Percentiles rank a stretch among this genome's conserved stretches.
These are phyloP conservation scores for Debaryomyces psychrophilus DNA, from an alignment of 1,139 yeast species.

Conservation along the genomic window DNA sequence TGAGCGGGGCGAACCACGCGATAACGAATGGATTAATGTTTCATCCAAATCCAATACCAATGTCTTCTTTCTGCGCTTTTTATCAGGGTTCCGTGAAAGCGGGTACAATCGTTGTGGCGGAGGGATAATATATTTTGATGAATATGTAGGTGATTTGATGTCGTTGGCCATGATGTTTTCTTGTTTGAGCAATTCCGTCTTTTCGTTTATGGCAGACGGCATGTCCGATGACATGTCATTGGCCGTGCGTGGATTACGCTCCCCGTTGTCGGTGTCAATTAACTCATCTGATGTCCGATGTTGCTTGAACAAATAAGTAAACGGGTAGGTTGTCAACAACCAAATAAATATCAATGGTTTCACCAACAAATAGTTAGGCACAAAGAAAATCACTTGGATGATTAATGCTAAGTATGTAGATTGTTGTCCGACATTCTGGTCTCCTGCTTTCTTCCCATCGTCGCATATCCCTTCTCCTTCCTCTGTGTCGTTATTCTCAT, in stretches of 20 bases:
- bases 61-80: conserved; percentile 55
- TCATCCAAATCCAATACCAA: conserved; percentile 89
- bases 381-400: conserved; percentile 18
- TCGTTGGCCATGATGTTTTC: conserved; percentile 46
- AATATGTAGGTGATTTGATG: conserved; percentile 60
- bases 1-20: conserved; percentile 57
- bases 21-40: conserved; percentile 86
- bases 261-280: conserved; percentile 9
- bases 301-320: conserved; percentile 16
- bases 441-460: conserved; percentile 12
- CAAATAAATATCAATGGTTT: conserved; percentile 26
- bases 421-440: conserved; percentile 21
- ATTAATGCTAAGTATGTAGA: conserved; percentile 5
- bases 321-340: conserved; percentile 25
- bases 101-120: conserved; percentile 53
- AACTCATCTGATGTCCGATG: neutral
- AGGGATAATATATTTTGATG: conserved; percentile 52
- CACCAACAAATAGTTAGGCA: conserved; percentile 26
- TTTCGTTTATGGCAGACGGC: conserved; percentile 31
- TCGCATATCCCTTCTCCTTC: neutral
- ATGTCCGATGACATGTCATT: neutral
- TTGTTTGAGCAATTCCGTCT: conserved; percentile 46
- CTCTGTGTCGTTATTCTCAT: neutral
- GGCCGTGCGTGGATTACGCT: neutral
- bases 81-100: conserved; percentile 44